Evolutionary conservation across 2,329 filamentous ascomycete genomes (phyloP).

Genomic region (Periconia sp.): DNA sequence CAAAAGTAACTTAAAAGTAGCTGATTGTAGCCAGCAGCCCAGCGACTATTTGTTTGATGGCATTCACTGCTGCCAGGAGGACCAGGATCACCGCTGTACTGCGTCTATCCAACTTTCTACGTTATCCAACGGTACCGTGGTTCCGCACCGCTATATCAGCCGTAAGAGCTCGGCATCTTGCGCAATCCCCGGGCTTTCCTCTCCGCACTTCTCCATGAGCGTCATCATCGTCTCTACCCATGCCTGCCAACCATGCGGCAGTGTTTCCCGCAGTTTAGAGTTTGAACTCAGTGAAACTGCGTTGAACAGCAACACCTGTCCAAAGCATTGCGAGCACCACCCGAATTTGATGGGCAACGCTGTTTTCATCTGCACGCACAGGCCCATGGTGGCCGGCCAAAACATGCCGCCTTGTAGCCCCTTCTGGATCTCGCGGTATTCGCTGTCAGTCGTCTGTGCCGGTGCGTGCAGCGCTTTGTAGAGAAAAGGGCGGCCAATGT

Average conservation of each 20-base stretch:
- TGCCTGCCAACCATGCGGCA: conserved; percentile 38
- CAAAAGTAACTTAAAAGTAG: too few relatives aligned
- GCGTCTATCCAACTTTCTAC: too few relatives aligned
- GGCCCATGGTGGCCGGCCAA: conserved; percentile 41
- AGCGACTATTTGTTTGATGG: too few relatives aligned
- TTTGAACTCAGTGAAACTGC: conserved; percentile 33
- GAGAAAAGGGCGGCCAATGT: conserved; percentile 41
- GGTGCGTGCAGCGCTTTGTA: conserved; percentile 42
- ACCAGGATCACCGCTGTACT: too few relatives aligned
- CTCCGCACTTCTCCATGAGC: conserved; percentile 34
- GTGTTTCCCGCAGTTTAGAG: conserved; percentile 28
- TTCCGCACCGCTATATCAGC: conserved; percentile 22
- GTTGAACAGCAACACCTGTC: conserved; percentile 39
- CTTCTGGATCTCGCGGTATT: conserved; percentile 33
- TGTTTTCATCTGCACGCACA: conserved; percentile 40
- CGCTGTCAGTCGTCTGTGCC: conserved; percentile 28
- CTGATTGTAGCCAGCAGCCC: too few relatives aligned
- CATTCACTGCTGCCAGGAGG: too few relatives aligned
- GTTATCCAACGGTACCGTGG: not conserved
- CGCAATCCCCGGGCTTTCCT: conserved; percentile 37
- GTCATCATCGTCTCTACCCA: conserved; percentile 42
- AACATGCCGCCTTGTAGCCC: conserved; percentile 38
- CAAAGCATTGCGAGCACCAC: conserved; percentile 42
- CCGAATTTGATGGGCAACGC: conserved; percentile 41
- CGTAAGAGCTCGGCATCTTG: conserved; percentile 38